Conservation (phyloP, 1,284 basidiomycete species). For the Fistulinella cinereoalba region DNA sequence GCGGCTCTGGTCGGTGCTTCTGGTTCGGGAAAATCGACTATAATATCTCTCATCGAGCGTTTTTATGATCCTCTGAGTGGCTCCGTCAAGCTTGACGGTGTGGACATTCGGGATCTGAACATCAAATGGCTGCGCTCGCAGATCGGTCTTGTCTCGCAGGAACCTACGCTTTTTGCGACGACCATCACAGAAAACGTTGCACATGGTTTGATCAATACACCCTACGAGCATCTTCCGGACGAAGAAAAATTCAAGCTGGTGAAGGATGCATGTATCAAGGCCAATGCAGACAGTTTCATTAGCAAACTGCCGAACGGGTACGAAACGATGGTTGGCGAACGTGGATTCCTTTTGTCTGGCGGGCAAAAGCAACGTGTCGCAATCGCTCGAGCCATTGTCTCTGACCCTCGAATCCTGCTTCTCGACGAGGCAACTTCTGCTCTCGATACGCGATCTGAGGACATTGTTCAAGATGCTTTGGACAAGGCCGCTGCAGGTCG, state of each 20-base stretch:
- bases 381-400: slow-evolving; percentile 91
- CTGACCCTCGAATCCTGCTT: slow-evolving; percentile 80
- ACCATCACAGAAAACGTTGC: slow-evolving; percentile 80
- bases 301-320: slow-evolving; percentile 82
- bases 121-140: slow-evolving; percentile 86
- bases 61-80: slow-evolving; percentile 87
- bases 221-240: slow-evolving; percentile 63
- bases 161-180: slow-evolving; percentile 85
- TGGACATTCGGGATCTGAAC: slow-evolving; percentile 77
- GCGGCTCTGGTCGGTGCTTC: slow-evolving; percentile 89
- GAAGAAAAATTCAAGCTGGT: slow-evolving; percentile 80
- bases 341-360: slow-evolving; percentile 87
- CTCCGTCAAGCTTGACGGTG: slow-evolving; percentile 74
- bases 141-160: slow-evolving; percentile 89
- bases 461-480: slow-evolving; percentile 91
- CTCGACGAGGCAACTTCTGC: slow-evolving; percentile 90
- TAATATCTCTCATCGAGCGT: slow-evolving; percentile 77
- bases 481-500: slow-evolving; percentile 87
- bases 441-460: slow-evolving; percentile 88
- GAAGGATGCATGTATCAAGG: slow-evolving; percentile 85
- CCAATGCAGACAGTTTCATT: slow-evolving; percentile 92
- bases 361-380: slow-evolving; percentile 93
- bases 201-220: slow-evolving; percentile 84
- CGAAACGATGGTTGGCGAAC: slow-evolving; percentile 90
- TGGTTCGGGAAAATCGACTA: slow-evolving; percentile 85